Conservation (phyloP, 169 alveolate genomes). For the Eimeria brunetti region DNA sequence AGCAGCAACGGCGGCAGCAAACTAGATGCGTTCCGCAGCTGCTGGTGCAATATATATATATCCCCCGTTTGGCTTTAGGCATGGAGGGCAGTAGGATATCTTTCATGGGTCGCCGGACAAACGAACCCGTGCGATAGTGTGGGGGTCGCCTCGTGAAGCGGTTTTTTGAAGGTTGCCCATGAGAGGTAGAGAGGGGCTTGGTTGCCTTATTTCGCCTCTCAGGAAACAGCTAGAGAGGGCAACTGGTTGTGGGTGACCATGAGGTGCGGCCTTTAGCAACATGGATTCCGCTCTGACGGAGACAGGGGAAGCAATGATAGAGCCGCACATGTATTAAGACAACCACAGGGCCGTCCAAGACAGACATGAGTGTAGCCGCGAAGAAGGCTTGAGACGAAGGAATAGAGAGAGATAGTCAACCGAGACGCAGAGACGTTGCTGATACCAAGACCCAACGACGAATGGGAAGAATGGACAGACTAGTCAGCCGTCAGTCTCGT, state of each 20-base stretch:
- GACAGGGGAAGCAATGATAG: background rate
- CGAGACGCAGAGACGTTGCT: background rate
- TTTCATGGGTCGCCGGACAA: background rate
- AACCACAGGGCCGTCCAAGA: background rate
- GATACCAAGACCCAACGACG: background rate
- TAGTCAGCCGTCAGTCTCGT: background rate
- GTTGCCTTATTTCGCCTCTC: background rate
- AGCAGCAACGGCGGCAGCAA: slow-evolving; percentile 16
- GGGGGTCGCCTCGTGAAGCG: background rate
- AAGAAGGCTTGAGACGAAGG: background rate
- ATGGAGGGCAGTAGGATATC: background rate
- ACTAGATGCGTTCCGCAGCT: slow-evolving; percentile 12
- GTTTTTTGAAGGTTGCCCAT: background rate
- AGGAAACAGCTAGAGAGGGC: background rate
- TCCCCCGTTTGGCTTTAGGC: background rate
- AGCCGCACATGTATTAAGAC: background rate
- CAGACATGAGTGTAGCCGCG: background rate
- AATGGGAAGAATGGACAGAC: background rate
- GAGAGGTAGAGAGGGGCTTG: background rate
- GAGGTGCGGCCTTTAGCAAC: background rate
- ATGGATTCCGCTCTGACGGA: background rate
- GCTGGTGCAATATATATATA: background rate
- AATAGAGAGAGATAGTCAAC: background rate
- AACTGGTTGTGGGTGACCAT: background rate
- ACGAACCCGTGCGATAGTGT: background rate